Conservation (phyloP, 345 rosid genomes). For the Eucalyptus cloeziana region DNA sequence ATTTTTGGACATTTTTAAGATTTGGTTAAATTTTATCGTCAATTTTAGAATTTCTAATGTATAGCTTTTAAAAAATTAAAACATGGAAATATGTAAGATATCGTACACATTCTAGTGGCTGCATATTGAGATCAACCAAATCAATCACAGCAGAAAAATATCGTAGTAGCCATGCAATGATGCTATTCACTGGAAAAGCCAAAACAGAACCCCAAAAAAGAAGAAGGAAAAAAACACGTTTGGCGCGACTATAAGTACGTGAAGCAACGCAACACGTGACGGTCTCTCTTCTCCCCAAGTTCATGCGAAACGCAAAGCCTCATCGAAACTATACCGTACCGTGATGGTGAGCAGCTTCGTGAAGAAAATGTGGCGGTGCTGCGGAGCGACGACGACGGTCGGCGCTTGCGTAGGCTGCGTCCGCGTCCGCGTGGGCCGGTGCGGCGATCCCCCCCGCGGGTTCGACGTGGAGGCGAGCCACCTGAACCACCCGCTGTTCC, state of each 20-base stretch:
- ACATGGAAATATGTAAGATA: neutral
- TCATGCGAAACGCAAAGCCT: neutral
- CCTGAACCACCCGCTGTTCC: constrained; percentile 41
- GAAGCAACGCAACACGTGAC: neutral
- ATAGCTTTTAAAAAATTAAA: neutral
- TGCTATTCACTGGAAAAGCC: neutral
- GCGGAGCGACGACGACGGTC: constrained; percentile 11
- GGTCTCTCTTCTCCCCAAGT: neutral
- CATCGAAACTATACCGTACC: neutral
- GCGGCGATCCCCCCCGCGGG: constrained; percentile 10
- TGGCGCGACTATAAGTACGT: neutral
- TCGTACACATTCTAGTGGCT: neutral
- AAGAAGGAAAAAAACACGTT: neutral
- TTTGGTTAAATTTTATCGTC: neutral
- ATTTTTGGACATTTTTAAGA: neutral
- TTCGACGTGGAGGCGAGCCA: constrained; percentile 29
- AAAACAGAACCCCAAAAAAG: neutral
- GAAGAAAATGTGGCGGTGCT: constrained; percentile 32
- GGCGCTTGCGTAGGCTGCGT: constrained; percentile 22
- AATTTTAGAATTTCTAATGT: neutral
- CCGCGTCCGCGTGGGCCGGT: constrained; percentile 26
- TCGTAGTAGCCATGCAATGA: neutral
- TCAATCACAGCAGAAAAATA: neutral
- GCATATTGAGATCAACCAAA: neutral
- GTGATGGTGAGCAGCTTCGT: constrained; percentile 2